These are phyloP conservation scores for Cadophora sp. DNA, from an alignment of 2,329 filamentous ascomycete genomes.

Conservation along the genomic window DNA sequence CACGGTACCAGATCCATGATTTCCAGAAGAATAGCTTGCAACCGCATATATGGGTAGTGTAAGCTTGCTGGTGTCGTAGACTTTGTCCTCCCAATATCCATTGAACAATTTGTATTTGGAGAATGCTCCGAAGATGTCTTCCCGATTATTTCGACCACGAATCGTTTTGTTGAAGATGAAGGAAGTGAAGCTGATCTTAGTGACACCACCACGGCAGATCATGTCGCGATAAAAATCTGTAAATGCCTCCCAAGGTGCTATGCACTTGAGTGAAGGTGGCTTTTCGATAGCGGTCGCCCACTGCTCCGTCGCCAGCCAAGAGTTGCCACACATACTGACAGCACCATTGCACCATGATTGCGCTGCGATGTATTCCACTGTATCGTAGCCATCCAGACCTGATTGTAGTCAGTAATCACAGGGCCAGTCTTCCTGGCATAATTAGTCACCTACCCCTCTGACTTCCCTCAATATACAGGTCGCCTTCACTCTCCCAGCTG, in stretches of 20 bases:
- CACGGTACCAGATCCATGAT: background rate
- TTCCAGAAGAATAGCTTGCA: background rate
- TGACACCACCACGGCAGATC: background rate
- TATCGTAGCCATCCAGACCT: background rate
- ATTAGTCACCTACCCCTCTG: background rate
- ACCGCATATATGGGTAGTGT: background rate
- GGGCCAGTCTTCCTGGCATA: background rate
- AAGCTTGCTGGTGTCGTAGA: background rate
- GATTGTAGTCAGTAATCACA: background rate
- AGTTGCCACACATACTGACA: background rate
- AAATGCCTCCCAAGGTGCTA: background rate
- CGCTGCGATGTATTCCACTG: background rate
- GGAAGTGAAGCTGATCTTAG: too few species aligned
- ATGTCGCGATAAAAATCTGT: background rate
- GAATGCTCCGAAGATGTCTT: too few species aligned
- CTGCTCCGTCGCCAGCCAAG: background rate
- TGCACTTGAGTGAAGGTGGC: background rate
- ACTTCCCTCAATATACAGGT: background rate
- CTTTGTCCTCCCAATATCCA: background rate
- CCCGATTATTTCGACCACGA: too few species aligned
- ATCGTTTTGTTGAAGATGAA: too few species aligned
- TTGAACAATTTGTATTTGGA: background rate
- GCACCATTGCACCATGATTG: background rate
- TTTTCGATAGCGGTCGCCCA: background rate
- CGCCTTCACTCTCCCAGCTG: background rate